Base-by-base conservation (phyloP, 2,329 filamentous ascomycete genomes). In the Aspergillus thermomutatus region DNA sequence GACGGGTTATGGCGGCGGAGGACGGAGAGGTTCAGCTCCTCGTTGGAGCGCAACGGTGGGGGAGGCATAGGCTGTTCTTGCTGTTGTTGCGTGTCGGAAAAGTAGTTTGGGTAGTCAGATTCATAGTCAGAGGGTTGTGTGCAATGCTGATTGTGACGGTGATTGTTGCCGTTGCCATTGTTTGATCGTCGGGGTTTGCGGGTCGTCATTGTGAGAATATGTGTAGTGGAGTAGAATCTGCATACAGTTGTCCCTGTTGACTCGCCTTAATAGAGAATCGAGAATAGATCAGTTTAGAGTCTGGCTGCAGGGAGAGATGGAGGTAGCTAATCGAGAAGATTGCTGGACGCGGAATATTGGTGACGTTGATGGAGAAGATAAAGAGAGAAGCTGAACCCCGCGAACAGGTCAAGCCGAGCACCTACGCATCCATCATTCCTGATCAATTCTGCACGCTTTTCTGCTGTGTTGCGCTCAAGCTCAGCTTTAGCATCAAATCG, bases 1-100 rank as follows among this genome's bases (percentile, higher is more conserved):
- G 84, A 82, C 31, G 91, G 89, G 57, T 91, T 84, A 77, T 96
- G 90, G 64, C 91, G 89, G 57, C 84, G 87, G 37, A 97, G 82
- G 41, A 97, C 93, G 50, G 85, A 82, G 63, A 96, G 82, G 78
- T 97, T 97, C 69, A 97, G 87, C 64, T 95, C 88, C 54, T 88
- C 89, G 73, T 92, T 94, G 60, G 88, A 87, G 62, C 90, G 87
- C 6, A 66, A 62, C 37, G 77, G 72, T 53, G 80, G 79, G 45
- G 79, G 79, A 27, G 74, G 72, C 26, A 75, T 72, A 50, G 72
- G 64, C 14, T 58, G 59, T 28, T 70, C 64, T 58, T 62, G 59
- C 17, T 60, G 63, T 50, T 69, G 66, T 21, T 66, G 65, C 34
- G 67, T 66, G 58, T 77, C 74, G 56, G 74, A 75, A 54, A 71